phyloP scores from a whole-genome alignment of 176 grass and related monocot species.

The Triticum monococcum region DNA sequence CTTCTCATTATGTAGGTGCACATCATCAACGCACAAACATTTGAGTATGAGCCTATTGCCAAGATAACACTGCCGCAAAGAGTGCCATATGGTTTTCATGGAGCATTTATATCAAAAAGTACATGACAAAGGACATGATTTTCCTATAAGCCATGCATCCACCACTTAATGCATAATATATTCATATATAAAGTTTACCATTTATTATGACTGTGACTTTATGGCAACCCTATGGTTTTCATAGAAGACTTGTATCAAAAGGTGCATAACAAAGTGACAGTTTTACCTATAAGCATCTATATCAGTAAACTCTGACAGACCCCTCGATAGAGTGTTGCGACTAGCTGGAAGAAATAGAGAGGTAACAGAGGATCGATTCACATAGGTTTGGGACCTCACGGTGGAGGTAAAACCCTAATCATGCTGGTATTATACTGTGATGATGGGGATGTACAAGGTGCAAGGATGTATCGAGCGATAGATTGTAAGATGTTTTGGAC shows the following conservation, averaged over 20 bases:
- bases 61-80: constrained; percentile 36
- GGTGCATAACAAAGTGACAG: not conserved
- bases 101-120: constrained; percentile 29
- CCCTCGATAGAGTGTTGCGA: no score
- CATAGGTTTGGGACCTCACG: no score
- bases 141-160: not conserved
- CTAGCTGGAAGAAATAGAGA: no score
- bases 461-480: no score
- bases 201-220: not conserved
- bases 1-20: constrained; percentile 3
- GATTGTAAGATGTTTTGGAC: no score
- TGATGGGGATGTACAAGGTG: no score
- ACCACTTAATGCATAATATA: not conserved
- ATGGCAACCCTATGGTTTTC: constrained; percentile 11
- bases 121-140: not conserved
- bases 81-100: constrained; percentile 44
- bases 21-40: not conserved
- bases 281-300: not conserved
- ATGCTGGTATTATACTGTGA: no score
- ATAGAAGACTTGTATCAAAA: constrained; percentile 7
- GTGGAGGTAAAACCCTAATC: no score
- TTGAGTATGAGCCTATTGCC: constrained; percentile 9
- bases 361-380: no score
- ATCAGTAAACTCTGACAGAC: no score
- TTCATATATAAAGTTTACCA: not conserved